These are phyloP conservation scores for Trifolium fragiferum DNA, from an alignment of 306 rosid genomes.

Conservation along the genomic window DNA sequence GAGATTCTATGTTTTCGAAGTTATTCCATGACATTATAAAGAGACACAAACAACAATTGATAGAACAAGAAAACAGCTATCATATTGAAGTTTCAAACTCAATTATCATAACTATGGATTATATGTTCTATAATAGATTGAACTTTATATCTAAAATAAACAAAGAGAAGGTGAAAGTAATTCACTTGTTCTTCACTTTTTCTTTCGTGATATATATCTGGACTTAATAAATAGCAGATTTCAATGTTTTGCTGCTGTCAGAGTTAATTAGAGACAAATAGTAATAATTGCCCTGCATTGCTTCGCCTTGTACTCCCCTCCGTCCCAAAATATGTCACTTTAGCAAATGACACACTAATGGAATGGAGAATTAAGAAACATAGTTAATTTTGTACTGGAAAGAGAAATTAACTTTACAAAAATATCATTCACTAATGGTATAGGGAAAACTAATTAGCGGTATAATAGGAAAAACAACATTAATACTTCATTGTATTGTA, in stretches of 20 bases:
- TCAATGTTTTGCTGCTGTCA: conserved; percentile 1
- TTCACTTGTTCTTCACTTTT: not conserved
- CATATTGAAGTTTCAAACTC: conserved; percentile 17
- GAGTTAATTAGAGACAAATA: conserved; percentile 31
- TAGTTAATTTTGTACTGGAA: not conserved
- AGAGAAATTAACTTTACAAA: no score
- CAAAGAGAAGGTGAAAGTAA: conserved; percentile 30
- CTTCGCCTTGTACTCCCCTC: not conserved
- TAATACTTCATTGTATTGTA: not conserved
- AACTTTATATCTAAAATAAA: conserved; percentile 21
- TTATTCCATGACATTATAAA: conserved; percentile 16
- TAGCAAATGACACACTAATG: not conserved
- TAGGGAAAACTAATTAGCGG: not conserved
- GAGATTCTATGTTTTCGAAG: conserved; percentile 15
- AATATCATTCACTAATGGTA: no score
- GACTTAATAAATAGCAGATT: conserved; percentile 10
- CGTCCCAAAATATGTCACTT: not conserved
- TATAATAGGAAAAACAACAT: not conserved
- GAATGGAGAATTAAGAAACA: not conserved
- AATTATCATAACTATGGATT: not conserved
- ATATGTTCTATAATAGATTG: conserved; percentile 19
- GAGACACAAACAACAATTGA: conserved; percentile 6
- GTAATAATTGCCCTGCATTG: conserved; percentile 15
- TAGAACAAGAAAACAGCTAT: conserved; percentile 14
- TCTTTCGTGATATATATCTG: conserved; percentile 16